Evolutionary conservation across 345 rosid species (phyloP).

Genomic region (Passiflora organensis): DNA sequence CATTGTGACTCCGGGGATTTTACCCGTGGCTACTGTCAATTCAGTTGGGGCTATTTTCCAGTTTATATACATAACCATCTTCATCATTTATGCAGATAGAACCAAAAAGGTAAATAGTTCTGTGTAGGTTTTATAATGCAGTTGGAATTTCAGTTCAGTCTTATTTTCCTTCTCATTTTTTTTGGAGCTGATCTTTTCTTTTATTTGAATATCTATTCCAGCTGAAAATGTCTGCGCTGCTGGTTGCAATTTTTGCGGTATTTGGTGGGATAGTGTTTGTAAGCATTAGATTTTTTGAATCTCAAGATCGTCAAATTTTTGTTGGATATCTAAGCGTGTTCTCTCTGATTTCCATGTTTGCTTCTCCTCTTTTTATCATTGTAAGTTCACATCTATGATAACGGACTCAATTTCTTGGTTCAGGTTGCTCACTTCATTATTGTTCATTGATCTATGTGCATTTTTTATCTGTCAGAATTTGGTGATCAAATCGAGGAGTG

Average conservation of each 20-base stretch:
- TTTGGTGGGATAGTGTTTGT: slow-evolving; percentile 25
- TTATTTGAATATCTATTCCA: slow-evolving; percentile 17
- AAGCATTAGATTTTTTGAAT: slow-evolving; percentile 28
- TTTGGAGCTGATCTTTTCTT: too few species aligned
- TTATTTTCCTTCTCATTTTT: background rate
- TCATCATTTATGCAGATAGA: slow-evolving; percentile 36
- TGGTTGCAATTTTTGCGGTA: slow-evolving; percentile 23
- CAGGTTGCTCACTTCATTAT: too few species aligned
- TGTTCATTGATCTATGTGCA: background rate
- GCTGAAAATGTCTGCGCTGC: slow-evolving; percentile 42
- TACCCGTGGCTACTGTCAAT: slow-evolving; percentile 44
- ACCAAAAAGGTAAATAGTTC: slow-evolving; percentile 29
- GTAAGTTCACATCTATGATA: slow-evolving; percentile 22
- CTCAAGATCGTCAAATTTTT: slow-evolving; percentile 26
- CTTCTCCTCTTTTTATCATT: slow-evolving; percentile 43
- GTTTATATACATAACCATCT: slow-evolving; percentile 35
- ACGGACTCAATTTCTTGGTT: background rate
- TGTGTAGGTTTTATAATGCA: too few species aligned
- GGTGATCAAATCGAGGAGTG: slow-evolving; percentile 42
- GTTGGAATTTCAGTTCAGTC: background rate
- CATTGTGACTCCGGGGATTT: slow-evolving; percentile 33
- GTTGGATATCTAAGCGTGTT: slow-evolving; percentile 48
- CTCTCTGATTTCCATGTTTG: slow-evolving; percentile 51
- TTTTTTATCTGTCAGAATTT: slow-evolving; percentile 29
- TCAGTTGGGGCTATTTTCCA: slow-evolving; percentile 47